Conservation (phyloP, 106 monocot genomes). For the Apostasia shenzhenica region DNA sequence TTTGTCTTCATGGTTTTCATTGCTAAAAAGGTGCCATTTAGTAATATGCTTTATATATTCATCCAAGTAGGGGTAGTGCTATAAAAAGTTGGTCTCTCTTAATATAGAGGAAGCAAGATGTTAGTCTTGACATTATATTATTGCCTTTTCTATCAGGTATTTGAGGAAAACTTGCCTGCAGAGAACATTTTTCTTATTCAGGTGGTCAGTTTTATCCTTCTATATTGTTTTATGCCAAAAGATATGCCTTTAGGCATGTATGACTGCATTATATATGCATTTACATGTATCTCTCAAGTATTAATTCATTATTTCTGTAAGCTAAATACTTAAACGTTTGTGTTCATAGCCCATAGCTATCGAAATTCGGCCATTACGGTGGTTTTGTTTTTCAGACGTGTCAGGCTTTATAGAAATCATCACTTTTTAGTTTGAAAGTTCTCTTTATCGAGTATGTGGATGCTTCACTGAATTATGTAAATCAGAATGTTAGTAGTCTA, state of each 20-base stretch:
- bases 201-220: constrained; percentile 31
- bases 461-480: no score
- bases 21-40: background rate
- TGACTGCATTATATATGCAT: background rate
- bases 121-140: background rate
- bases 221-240: background rate
- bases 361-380: no score
- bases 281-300: no score
- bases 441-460: no score
- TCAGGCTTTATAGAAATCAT: no score
- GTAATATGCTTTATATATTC: background rate
- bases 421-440: no score
- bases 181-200: constrained; percentile 74
- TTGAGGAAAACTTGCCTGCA: constrained; percentile 75
- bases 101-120: background rate
- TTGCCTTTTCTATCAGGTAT: constrained; percentile 49
- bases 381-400: no score
- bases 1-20: constrained; percentile 4
- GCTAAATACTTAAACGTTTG: no score
- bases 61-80: background rate
- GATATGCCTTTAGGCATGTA: background rate
- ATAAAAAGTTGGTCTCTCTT: background rate
- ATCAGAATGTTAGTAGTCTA: no score
- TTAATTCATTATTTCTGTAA: no score
- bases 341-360: no score